Base-by-base conservation (phyloP, 306 rosid species). In the Delonix regia region DNA sequence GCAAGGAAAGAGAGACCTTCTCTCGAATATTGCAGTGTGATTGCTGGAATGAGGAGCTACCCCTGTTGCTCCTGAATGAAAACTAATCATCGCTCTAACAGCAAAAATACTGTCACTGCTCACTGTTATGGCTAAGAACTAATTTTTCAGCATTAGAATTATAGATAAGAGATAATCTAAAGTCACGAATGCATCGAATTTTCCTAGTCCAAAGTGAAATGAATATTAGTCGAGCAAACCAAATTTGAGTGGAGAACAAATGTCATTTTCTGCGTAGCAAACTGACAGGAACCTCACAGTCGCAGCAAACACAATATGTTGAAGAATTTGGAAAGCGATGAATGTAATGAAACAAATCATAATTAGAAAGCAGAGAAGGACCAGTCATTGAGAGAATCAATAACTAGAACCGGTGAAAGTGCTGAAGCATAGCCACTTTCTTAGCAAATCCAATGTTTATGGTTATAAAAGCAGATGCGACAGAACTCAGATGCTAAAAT, bases 371-470 rank as follows among this genome's bases (percentile, higher is more conserved):
- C 22, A 14, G 55, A 65, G 55, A 65, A 66, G 27, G 63, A n/a
- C 18, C 34, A 81, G 71, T 22, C 49, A 69, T 69, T 14, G 8
- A 45, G 76, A 76, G 85, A 82, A 82, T 76, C 52, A 62, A 5
- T 14, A 12, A 82, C 67, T 52, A 27, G 81, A 52, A 38, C 82
- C 78, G 0, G 24, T 52, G 82, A 82, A 71, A 52, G 69, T 76
- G 85, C 59, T 30, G 8, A 5, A 28, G 74, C 53, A 62, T 39
- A 71, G 61, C 74, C 78, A 61, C 81, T 48, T 68, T 51, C 10
- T 27, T 13, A 12, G 25, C 60, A 34, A 68, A 67, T 81, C 76
- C 47, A n/a, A 53, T 64, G 83, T 45, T 15, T n/a, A 13, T 22
- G 24, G 83, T 36, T 25, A 7, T 61, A 52, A 53, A 33, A 60